Evolutionary conservation across 1,284 basidiomycete genomes (phyloP), one percentile per base, ranked within the genome.

Genomic region (Fomitopsis palustris): DNA sequence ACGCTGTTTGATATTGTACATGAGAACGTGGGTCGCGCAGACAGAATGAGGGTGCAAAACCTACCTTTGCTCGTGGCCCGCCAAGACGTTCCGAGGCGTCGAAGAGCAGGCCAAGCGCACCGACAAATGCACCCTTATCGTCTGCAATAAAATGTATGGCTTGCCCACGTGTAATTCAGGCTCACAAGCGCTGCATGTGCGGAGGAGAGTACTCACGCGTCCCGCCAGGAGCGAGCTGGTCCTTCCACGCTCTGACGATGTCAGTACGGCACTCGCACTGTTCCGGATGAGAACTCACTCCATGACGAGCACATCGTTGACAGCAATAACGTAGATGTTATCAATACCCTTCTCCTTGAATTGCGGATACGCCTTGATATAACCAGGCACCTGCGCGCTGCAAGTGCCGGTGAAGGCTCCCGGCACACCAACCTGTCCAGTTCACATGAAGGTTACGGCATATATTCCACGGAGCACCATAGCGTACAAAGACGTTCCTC

Each of bases 281-380:
- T 21, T 43, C 27, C 37, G 25, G 41, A 10, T 47, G 42, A 5
- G 27, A 19, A 71, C 76, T 31, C 61, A 86, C 84, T 85, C 82
- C 64, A 79, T 80, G 27, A 84, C 83, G 63, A 89, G 91, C 14
- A 79, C 79, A 70, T 92, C 89, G 71, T 92, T 92, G 52, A 91
- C 86, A 17, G 82, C 76, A 51, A 92, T 77, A 59, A 91, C 78
- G 67, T 84, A 90, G 64, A 92, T 81, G 61, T 82, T 81, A 42
- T 81, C 78, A 64, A 92, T 75, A n/a, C 89, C 89, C 72, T 86
- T 88, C 21, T 74, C 80, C 72, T 82, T 82, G 80, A 90, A 90
- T 62, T 83, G 72, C 5, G 84, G 77, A 68, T 80, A 86, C 25
- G 75, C 71, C 49, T 81, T 74, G 66, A 92, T 82, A 75, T 87